Base-by-base conservation (phyloP, 2,329 filamentous ascomycete genomes). In the Alternaria hordeiaustralica region DNA sequence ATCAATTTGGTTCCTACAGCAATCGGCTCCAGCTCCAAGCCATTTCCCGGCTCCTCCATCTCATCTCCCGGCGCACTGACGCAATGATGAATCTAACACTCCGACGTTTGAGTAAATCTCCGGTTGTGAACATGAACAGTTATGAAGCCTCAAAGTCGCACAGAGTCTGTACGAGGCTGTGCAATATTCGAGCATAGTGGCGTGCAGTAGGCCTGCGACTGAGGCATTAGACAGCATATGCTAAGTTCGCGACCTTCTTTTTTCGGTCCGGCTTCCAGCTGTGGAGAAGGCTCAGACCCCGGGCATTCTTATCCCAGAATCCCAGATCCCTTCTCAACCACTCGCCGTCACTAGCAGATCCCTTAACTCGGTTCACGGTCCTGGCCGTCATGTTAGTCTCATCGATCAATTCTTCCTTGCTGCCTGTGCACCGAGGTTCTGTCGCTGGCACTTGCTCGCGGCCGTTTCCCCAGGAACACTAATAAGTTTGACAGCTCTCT, bases 241-340 rank as follows among this genome's bases (percentile, higher is more conserved):
- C 36, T 21, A 44, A 45, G 20, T 13, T 61, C 43, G 28, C 49
- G 57, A 53, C 58, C 58, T 60, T 61, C 45, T 61, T 57, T 41
- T 47, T 61, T 57, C 53, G 58, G 58, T 46, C 60, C 60, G 60
- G 56, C 50, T 58, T 56, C 55, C 53, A 63, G 51, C 62, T 60
- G 62, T 61, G 58, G 41, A 58, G 47, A 55, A 53, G 49, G 12
- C 49, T 53, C 49, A 36, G 49, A 61, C 58, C 54, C 61, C 54
- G 41, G 62, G 51, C 33, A 44, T 13, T 45, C 46, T 51, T 23
- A 51, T 59, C 61, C 45, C 49, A 55, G 46, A 54, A 51, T 59
- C 61, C 45, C 49, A 55, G 46, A 54, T 56, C 20, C 43, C 53
- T 45, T 50, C 49, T 43, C 45, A 45, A 36, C 44, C 44, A 43